Evolutionary conservation across 768 basidiomycete genomes (phyloP), one percentile per base, ranked within the genome.

Genomic region (Suillus tomentosus): DNA sequence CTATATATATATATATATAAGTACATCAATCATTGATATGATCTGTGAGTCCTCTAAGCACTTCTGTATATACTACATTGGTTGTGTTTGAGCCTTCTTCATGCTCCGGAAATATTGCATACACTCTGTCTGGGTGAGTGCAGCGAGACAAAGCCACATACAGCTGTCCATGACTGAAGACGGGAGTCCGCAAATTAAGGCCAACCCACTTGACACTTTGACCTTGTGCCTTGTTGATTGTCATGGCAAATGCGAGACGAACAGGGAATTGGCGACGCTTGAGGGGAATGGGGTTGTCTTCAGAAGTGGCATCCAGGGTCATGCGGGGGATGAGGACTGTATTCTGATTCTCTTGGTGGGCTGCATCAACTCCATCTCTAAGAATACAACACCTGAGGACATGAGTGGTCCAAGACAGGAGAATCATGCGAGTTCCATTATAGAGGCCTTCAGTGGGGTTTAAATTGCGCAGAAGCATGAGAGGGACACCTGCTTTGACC

Each of bases 381-480:
- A 78, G 50, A 13, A 77, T 62, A 11, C 40, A 40, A 36, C 68
- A 72, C 58, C 74, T 61, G 1, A 80, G 53, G 3, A 79, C 69
- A 1, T 67, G 54, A 13, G 14, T 8, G 27, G 63, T 72, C 60
- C 70, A 70, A 59, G 31, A 66, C n/a, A 62, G 62, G 15, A 72
- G 15, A 1, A 51, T 60, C 50, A 73, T 55, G 0, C 73, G 27
- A 0, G 78, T 78, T 2, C 80, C 81, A 76, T 81, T 80, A 64
- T 76, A 81, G 0, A 81, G 66, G 0, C 80, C 79, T 31, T 70
- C 48, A 0, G 60, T 15, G 5, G 80, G 77, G 55, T 72, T 68
- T 19, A 85, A 68, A 66, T 86, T 85, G 0, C 79, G 59, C 0
- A 85, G 69, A 0, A 85, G 66, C 64, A 85, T 84, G 0, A 84